A percentile compares a stretch with the other conserved stretches of the same genome.
Evolutionary conservation across 139 green algal species (phyloP).

Genomic region (Chlamydomonas asymmetrica): DNA sequence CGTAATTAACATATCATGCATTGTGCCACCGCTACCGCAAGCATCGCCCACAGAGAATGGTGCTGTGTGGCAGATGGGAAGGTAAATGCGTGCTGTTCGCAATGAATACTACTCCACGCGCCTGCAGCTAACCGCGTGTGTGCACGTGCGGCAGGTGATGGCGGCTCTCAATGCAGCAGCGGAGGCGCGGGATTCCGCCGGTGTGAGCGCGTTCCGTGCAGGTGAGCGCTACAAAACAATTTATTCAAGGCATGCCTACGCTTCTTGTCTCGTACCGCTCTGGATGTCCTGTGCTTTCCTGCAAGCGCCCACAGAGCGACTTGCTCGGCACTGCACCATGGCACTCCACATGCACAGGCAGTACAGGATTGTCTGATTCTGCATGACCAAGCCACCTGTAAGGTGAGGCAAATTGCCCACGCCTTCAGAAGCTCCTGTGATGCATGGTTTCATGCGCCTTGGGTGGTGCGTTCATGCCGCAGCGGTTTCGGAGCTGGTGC

Average conservation of each 20-base stretch:
- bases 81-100: too few relatives aligned
- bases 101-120: too few relatives aligned
- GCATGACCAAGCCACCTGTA: not conserved
- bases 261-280: too few relatives aligned
- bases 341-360: not conserved
- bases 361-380: not conserved
- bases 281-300: too few relatives aligned
- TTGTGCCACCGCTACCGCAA: not conserved
- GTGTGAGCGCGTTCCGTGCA: too few relatives aligned
- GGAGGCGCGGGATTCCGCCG: constrained; percentile 37
- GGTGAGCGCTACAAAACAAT: too few relatives aligned
- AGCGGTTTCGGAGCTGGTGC: constrained; percentile 53
- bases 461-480: too few relatives aligned
- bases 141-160: constrained; percentile 30
- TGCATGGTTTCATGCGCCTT: constrained; percentile 13
- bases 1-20: too few relatives aligned
- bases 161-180: constrained; percentile 50
- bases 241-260: too few relatives aligned
- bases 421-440: not conserved
- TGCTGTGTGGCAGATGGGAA: too few relatives aligned
- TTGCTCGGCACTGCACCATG: constrained; percentile 1
- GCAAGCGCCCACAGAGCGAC: too few relatives aligned
- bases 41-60: constrained; percentile 19
- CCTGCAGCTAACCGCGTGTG: too few relatives aligned
- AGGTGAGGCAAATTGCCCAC: not conserved